These are phyloP conservation scores for Paraconiothyrium brasiliense DNA, from an alignment of 2,329 filamentous ascomycete species.

Conservation along the genomic window DNA sequence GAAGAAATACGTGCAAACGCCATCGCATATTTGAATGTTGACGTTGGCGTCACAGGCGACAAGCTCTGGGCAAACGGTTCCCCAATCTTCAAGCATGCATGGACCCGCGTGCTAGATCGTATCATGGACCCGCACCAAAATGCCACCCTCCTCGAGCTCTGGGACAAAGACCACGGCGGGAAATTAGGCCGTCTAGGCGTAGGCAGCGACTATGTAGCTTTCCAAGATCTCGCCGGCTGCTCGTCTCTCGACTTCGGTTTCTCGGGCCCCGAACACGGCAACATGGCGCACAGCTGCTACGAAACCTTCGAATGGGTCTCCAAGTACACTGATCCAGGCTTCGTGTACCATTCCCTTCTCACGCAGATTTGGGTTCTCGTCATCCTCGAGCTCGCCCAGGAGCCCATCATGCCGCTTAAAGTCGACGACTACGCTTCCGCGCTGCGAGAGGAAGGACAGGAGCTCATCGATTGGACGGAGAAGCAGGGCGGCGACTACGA, in stretches of 20 bases:
- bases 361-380: conserved; percentile 82
- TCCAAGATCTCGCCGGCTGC: conserved; percentile 89
- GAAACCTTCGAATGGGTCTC: conserved; percentile 91
- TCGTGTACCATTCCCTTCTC: conserved; percentile 80
- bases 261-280: conserved; percentile 63
- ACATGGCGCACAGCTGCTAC: conserved; percentile 84
- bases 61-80: conserved; percentile 82
- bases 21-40: conserved; percentile 91
- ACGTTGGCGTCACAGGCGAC: conserved; percentile 78
- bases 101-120: conserved; percentile 77
- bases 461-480: conserved; percentile 71
- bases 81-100: conserved; percentile 77
- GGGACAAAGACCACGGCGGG: conserved; percentile 67
- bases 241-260: conserved; percentile 90
- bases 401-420: conserved; percentile 83
- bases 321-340: conserved; percentile 80
- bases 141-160: conserved; percentile 76
- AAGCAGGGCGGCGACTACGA: conserved; percentile 56
- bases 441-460: conserved; percentile 71
- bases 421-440: conserved; percentile 75
- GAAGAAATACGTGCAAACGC: conserved; percentile 76
- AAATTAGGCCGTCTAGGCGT: conserved; percentile 75
- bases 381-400: conserved; percentile 85
- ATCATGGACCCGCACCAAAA: conserved; percentile 78
- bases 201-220: conserved; percentile 85